Conservation (phyloP, 805 yeast genomes). For the Yamadazyma endophytica region DNA sequence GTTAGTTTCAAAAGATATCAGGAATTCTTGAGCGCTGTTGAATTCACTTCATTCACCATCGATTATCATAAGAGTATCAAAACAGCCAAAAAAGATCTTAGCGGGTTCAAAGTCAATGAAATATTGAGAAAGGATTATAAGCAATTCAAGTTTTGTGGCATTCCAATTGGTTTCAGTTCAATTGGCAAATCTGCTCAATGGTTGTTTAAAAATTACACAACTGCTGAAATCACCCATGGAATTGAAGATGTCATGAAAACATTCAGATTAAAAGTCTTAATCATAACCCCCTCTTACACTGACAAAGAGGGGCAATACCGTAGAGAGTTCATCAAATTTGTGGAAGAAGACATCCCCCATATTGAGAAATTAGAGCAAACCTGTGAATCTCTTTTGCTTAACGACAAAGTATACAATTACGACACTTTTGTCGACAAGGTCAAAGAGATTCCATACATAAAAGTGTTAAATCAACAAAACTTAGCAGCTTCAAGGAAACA, state of each 20-base stretch:
- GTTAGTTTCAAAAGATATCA: slow-evolving; percentile 40
- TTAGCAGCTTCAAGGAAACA: slow-evolving; percentile 75
- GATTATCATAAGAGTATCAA: slow-evolving; percentile 24
- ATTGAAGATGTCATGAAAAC: slow-evolving; percentile 15
- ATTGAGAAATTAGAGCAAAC: not conserved
- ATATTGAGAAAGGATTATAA: slow-evolving; percentile 83
- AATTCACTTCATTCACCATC: slow-evolving; percentile 1
- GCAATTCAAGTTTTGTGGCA: slow-evolving; percentile 46
- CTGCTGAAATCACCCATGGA: slow-evolving; percentile 19
- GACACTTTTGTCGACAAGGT: slow-evolving; percentile 12
- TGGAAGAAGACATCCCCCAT: slow-evolving; percentile 1
- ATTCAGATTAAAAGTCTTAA: slow-evolving; percentile 23
- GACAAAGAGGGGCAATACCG: slow-evolving; percentile 23
- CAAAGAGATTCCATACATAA: slow-evolving; percentile 4
- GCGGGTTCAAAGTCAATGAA: slow-evolving; percentile 56
- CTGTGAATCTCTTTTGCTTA: slow-evolving; percentile 18
- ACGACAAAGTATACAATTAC: slow-evolving; percentile 19
- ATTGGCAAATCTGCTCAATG: slow-evolving; percentile 60
- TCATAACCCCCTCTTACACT: slow-evolving; percentile 38
- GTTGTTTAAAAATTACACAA: slow-evolving; percentile 30
- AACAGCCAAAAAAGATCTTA: slow-evolving; percentile 57
- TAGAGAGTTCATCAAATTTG: slow-evolving; percentile 7
- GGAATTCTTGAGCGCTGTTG: slow-evolving; percentile 10
- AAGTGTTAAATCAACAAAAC: slow-evolving; percentile 44
- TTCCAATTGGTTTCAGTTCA: slow-evolving; percentile 71